A percentile compares a stretch with the other conserved stretches of the same genome.
Conservation (phyloP, 148 eudicot genomes). For the Mesembryanthemum crystallinum region DNA sequence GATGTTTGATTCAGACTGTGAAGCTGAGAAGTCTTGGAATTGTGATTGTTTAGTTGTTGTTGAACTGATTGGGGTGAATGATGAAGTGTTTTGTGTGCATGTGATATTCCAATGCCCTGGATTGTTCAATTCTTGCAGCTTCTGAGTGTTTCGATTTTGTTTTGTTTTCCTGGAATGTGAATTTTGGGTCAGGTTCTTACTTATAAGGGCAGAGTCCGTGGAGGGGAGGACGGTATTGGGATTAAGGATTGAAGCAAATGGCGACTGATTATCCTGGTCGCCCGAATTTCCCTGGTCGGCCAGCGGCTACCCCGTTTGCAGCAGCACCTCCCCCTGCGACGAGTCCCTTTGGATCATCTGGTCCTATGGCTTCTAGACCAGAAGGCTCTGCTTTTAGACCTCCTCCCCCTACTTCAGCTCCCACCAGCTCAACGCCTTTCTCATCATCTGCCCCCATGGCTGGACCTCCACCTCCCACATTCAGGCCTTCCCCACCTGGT, state of each 20-base stretch:
- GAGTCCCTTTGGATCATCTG: conserved; percentile 62
- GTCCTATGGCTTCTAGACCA: conserved; percentile 62
- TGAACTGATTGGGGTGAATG: neutral
- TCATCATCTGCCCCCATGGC: conserved; percentile 44
- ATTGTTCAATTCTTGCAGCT: neutral
- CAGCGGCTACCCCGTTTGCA: conserved; percentile 60
- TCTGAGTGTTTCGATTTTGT: neutral
- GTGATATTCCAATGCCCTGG: neutral
- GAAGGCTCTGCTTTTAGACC: conserved; percentile 59
- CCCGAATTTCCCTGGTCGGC: conserved; percentile 50
- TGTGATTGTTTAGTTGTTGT: neutral
- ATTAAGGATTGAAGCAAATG: conserved; percentile 39
- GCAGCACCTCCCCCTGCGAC: conserved; percentile 52
- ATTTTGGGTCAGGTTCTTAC: conserved; percentile 25
- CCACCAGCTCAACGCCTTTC: conserved; percentile 43
- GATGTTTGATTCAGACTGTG: neutral
- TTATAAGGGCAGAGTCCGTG: conserved; percentile 27
- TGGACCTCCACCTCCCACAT: conserved; percentile 44
- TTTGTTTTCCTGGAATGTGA: neutral
- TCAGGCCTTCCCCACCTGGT: conserved; percentile 49
- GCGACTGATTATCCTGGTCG: conserved; percentile 70
- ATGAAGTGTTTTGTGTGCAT: neutral
- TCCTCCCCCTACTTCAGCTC: conserved; percentile 38
- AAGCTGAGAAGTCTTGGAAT: neutral
- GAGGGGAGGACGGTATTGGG: conserved; percentile 21